Conservation (phyloP, 2,329 filamentous ascomycete species). For the Drechslerella stenobrocha region DNA sequence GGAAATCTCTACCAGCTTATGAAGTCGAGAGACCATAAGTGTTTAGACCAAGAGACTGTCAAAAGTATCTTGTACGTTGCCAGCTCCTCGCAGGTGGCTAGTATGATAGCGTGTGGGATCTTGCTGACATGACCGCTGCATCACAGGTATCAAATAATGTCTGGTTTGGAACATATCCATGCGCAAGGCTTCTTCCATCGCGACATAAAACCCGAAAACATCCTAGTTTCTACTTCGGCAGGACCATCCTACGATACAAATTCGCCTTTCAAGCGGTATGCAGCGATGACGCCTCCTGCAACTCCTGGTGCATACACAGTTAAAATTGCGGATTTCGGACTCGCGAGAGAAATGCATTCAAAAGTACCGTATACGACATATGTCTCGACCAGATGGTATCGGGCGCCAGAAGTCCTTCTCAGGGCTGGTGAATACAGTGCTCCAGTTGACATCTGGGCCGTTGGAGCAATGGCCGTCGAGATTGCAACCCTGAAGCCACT, state of each 20-base stretch:
- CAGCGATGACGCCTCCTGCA: conserved; percentile 86
- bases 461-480: conserved; percentile 98
- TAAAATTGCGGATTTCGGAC: conserved; percentile 97
- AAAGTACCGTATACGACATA: conserved; percentile 97
- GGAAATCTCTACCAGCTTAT: conserved; percentile 98
- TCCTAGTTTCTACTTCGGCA: conserved; percentile 88
- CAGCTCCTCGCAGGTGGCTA: background rate
- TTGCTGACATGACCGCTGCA: background rate
- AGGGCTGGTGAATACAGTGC: conserved; percentile 96
- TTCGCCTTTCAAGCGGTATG: conserved; percentile 90
- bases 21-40: conserved; percentile 97
- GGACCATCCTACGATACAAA: conserved; percentile 69
- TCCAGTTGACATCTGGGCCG: conserved; percentile 96
- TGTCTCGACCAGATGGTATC: conserved; percentile 94
- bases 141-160: conserved; percentile 86
- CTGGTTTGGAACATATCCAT: conserved; percentile 94
- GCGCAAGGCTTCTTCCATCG: conserved; percentile 97
- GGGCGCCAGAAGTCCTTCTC: conserved; percentile 88
- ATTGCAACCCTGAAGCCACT: conserved; percentile 94
- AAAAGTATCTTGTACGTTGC: conserved; percentile 78
- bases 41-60: conserved; percentile 82
- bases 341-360: conserved; percentile 95
- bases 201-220: conserved; percentile 99
- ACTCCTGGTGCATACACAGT: conserved; percentile 93
- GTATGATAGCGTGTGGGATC: background rate